Evolutionary conservation across 1,284 basidiomycete genomes (phyloP).

Genomic region (Amylostereum areolatum): DNA sequence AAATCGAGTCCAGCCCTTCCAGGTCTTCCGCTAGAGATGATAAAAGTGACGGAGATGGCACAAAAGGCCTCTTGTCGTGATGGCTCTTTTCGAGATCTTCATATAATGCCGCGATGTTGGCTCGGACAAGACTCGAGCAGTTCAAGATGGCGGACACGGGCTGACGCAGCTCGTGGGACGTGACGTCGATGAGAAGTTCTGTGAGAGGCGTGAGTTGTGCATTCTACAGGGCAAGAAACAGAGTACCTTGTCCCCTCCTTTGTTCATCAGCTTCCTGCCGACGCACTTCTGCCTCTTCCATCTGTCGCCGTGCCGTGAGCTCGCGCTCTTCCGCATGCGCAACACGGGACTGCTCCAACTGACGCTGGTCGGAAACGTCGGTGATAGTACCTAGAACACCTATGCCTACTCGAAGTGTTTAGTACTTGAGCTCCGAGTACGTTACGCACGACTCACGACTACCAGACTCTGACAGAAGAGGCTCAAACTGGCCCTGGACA

Average conservation of each 20-base stretch:
- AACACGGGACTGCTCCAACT: neutral
- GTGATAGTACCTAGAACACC: neutral
- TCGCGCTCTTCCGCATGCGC: neutral
- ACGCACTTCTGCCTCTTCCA: neutral
- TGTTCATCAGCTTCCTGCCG: neutral
- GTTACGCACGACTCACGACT: neutral
- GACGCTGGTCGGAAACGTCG: neutral
- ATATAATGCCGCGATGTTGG: neutral
- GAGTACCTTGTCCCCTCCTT: neutral
- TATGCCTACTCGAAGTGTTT: neutral
- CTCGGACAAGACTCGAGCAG: constrained; percentile 2
- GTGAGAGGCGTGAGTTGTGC: neutral
- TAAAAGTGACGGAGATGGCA: neutral
- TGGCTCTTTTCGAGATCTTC: neutral
- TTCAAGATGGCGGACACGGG: constrained; percentile 1
- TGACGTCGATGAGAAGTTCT: neutral
- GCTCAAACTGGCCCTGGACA: neutral
- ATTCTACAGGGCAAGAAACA: neutral
- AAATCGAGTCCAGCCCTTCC: neutral
- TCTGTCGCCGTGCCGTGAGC: neutral
- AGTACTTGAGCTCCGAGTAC: neutral
- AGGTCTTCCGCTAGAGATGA: neutral
- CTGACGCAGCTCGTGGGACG: constrained; percentile 1
- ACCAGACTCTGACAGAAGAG: neutral
- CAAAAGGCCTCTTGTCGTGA: neutral